Conservation (phyloP, 495 filamentous ascomycete species). For the Pyronema omphalodes region DNA sequence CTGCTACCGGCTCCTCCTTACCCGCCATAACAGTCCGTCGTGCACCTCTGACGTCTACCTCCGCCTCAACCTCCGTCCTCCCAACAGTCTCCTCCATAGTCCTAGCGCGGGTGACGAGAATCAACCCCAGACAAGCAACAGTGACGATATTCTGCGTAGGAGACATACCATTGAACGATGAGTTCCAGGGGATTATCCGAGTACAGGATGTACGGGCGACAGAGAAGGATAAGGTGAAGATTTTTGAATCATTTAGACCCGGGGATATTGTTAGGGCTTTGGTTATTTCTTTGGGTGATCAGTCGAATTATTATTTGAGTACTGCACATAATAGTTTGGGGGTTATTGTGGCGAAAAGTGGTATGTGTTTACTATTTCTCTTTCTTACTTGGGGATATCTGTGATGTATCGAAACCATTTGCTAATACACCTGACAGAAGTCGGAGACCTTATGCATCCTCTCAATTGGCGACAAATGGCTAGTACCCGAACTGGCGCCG, state of each 20-base stretch:
- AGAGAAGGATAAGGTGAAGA: slow-evolving; percentile 84
- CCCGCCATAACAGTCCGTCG: slow-evolving; percentile 25
- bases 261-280: slow-evolving; percentile 83
- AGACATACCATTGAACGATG: slow-evolving; percentile 40
- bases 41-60: slow-evolving; percentile 25
- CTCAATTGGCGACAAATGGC: slow-evolving; percentile 88
- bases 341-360: slow-evolving; percentile 78
- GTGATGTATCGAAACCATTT: not conserved
- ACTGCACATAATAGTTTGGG: slow-evolving; percentile 82
- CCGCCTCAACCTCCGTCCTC: slow-evolving; percentile 32
- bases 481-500: slow-evolving; percentile 58
- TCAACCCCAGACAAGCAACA: slow-evolving; percentile 62
- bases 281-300: slow-evolving; percentile 76
- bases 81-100: slow-evolving; percentile 65
- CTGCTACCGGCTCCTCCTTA: slow-evolving; percentile 26
- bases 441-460: slow-evolving; percentile 75
- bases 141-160: slow-evolving; percentile 65
- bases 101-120: slow-evolving; percentile 66
- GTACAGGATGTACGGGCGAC: slow-evolving; percentile 84
- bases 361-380: slow-evolving; percentile 4
- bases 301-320: slow-evolving; percentile 78
- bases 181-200: slow-evolving; percentile 44
- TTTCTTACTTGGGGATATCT: not conserved
- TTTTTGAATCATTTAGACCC: slow-evolving; percentile 78
- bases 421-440: slow-evolving; percentile 29